A percentile compares a stretch with the other conserved stretches of the same genome.
phyloP scores from a whole-genome alignment of 352 stramenopile species.

The Globisporangium orthogonon region DNA sequence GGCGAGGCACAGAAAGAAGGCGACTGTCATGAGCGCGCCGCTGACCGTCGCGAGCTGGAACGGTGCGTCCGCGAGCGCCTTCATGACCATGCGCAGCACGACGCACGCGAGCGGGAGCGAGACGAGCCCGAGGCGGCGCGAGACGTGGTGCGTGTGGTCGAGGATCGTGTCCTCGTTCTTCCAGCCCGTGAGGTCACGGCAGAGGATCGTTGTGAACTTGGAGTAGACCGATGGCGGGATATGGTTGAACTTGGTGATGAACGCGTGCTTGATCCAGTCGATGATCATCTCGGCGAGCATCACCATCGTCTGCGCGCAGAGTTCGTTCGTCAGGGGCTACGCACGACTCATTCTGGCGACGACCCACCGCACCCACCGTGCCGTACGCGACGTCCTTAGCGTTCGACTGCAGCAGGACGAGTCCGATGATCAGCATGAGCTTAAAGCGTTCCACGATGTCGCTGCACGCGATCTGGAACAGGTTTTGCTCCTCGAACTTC shows the following conservation, averaged over 20 bases:
- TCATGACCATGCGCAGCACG: conserved; percentile 75
- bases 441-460: conserved; percentile 99
- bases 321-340: not conserved
- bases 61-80: conserved; percentile 43
- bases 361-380: conserved; percentile 32
- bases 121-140: conserved; percentile 90
- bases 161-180: conserved; percentile 88
- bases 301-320: conserved; percentile 63
- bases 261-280: conserved; percentile 99
- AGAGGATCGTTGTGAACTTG: conserved; percentile 94
- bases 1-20: conserved; percentile 66
- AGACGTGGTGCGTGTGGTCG: conserved; percentile 93
- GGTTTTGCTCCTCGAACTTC: conserved; percentile 93
- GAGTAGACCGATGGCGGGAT: conserved; percentile 92
- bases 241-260: conserved; percentile 99
- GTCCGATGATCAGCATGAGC: conserved; percentile 91
- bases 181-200: conserved; percentile 92
- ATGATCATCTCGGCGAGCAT: conserved; percentile 92
- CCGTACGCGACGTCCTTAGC: conserved; percentile 66
- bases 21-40: conserved; percentile 38
- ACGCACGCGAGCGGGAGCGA: conserved; percentile 94
- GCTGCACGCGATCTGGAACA: conserved; percentile 97
- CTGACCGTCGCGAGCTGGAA: conserved; percentile 29
- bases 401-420: conserved; percentile 92
- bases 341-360: too few relatives aligned